phyloP scores from a whole-genome alignment of 2,329 filamentous ascomycete species.

The Colletotrichum acutatum region DNA sequence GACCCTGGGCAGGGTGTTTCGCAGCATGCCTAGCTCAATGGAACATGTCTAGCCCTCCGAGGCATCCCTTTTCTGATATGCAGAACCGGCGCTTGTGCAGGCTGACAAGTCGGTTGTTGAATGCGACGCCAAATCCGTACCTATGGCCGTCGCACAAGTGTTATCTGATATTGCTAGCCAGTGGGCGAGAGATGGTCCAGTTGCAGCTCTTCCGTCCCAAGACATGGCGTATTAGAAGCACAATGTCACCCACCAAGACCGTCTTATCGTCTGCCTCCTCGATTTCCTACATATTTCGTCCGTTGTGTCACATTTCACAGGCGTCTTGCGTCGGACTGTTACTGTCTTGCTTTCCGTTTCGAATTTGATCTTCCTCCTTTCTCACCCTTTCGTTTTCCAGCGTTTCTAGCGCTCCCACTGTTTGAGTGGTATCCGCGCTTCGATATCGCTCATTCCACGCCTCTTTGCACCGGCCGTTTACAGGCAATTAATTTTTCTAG shows the following conservation, averaged over 20 bases:
- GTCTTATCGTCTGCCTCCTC: not conserved
- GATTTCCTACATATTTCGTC: not conserved
- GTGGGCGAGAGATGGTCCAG: not conserved
- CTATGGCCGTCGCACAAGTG: not conserved
- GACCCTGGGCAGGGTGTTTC: not conserved
- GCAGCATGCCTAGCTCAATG: not conserved
- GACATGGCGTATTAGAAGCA: conserved; percentile 8
- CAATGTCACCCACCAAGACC: not conserved
- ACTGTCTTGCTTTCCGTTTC: not conserved
- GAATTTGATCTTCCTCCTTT: not conserved
- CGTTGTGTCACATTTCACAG: not conserved
- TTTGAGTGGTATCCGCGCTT: too few relatives aligned
- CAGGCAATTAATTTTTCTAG: too few relatives aligned
- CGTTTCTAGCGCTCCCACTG: not conserved
- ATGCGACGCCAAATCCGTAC: conserved; percentile 6
- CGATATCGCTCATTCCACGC: not conserved
- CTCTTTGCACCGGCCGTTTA: not conserved
- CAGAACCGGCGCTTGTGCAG: conserved; percentile 2
- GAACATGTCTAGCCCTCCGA: too few relatives aligned
- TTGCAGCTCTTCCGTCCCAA: conserved; percentile 6
- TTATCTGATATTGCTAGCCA: not conserved
- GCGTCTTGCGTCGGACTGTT: not conserved
- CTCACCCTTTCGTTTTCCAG: not conserved
- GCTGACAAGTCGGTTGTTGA: conserved; percentile 1
- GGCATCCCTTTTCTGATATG: not conserved